Evolutionary conservation across 768 basidiomycete genomes (phyloP).

Genomic region (Psilocybe cyanescens): DNA sequence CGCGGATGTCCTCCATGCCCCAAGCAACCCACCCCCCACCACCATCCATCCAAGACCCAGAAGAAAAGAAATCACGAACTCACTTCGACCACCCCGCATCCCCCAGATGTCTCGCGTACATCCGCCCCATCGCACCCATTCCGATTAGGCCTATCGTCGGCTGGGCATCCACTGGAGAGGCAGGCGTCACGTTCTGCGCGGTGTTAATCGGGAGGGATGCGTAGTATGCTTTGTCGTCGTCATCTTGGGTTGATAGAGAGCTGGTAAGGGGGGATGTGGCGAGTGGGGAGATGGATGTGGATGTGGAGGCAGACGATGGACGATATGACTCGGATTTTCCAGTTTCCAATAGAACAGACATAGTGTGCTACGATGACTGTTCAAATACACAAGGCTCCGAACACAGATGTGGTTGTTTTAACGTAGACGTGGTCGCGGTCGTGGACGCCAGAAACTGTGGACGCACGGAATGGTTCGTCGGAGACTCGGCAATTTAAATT

Average conservation of each 20-base stretch:
- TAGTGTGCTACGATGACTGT: no score
- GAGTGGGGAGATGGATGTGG: no score
- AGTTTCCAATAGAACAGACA: no score
- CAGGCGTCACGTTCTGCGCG: slow-evolving; percentile 34
- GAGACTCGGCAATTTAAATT: no score
- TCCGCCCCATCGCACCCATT: slow-evolving; percentile 96
- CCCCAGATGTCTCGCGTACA: slow-evolving; percentile 86
- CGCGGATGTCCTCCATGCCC: not conserved
- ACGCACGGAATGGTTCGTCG: no score
- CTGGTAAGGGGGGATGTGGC: no score
- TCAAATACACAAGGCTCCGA: no score
- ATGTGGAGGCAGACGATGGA: no score
- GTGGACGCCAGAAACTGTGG: no score
- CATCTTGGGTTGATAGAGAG: not conserved
- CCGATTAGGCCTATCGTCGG: slow-evolving; percentile 91
- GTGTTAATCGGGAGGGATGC: slow-evolving; percentile 30
- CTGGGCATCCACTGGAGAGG: slow-evolving; percentile 45
- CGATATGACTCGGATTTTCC: no score
- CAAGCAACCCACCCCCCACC: not conserved
- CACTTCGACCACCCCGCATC: slow-evolving; percentile 88
- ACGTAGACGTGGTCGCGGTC: no score
- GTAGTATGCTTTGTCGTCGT: slow-evolving; percentile 11
- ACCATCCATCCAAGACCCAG: not conserved
- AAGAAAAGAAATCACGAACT: slow-evolving; percentile 2
- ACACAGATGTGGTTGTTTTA: no score